Evolutionary conservation across 1,139 yeast genomes (phyloP), one percentile per base, ranked within the genome.

Genomic region (Blastobotrys persicus): DNA sequence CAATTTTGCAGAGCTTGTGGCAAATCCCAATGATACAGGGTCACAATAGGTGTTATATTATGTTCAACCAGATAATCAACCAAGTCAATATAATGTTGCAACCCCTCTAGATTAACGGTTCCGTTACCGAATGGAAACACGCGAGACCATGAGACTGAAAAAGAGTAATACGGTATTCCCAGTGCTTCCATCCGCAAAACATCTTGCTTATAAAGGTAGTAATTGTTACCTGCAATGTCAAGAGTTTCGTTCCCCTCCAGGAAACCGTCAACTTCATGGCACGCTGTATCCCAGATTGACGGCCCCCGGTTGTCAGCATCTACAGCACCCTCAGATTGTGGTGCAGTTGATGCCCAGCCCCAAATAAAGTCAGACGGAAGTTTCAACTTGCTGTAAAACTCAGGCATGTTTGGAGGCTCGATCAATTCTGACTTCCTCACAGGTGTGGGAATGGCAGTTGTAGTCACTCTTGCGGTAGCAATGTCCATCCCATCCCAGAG

Each of bases 101-200:
- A 50, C 6, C 65, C 72, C 33, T 55, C 56, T 45, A 66, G 46
- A 53, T 68, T 69, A 19, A 69, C 62, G 7, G 66, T 52, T 4
- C 67, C 71, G 13, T 59, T 48, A 1, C 62, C 65, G 47, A 66
- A 61, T 6, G 73, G 73, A 33, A 48, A 57, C 12, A 70, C 65
- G 49, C 74, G 61, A 9, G 71, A 54, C 74, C 73, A 70, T 2
- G 73, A 67, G 39, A 70, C 62, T 12, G 70, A 57, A 56, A 70
- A 60, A 2, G 72, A 67, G 51, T 70, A 70, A 42, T 59, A 47
- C 38, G 67, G 67, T 16, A 65, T 67, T 1, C 73, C 73, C 38
- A 69, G 59, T 11, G 69, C 69, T n/a, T 65, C 68, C 50, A 70
- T 42, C 33, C 73, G 54, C 28, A 61, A 60, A 44, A 63, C 60